These are phyloP conservation scores for Tetramitus jugosus DNA, from an alignment of 208 protist species.

Conservation along the genomic window DNA sequence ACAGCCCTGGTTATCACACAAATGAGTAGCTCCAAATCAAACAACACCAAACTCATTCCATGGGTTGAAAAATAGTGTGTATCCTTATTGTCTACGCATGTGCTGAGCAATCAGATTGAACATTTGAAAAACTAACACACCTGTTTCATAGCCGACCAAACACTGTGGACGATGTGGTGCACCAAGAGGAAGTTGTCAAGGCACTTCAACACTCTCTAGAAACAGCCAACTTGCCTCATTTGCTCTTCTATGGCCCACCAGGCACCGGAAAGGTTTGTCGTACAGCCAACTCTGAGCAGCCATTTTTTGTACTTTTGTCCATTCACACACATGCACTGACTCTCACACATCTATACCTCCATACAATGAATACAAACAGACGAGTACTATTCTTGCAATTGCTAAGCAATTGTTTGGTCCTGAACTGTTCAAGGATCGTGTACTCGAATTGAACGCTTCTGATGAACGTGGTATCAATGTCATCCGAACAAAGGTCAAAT, in stretches of 20 bases:
- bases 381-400: slow-evolving; percentile 93
- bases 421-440: slow-evolving; percentile 65
- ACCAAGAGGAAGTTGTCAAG: slow-evolving; percentile 87
- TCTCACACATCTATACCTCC: too few relatives aligned
- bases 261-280: neutral
- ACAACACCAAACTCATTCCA: too few relatives aligned
- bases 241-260: slow-evolving; percentile 91
- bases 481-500: slow-evolving; percentile 95
- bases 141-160: slow-evolving; percentile 72
- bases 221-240: slow-evolving; percentile 90
- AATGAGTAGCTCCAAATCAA: too few relatives aligned
- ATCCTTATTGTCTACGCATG: neutral
- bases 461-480: slow-evolving; percentile 98
- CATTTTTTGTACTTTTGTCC: neutral
- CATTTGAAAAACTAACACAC: too few relatives aligned
- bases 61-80: neutral
- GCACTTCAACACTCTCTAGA: slow-evolving; percentile 76
- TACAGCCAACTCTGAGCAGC: too few relatives aligned
- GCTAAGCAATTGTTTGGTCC: slow-evolving; percentile 92
- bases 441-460: slow-evolving; percentile 99
- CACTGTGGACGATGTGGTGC: slow-evolving; percentile 79
- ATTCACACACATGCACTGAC: too few relatives aligned
- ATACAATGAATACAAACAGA: slow-evolving; percentile 92
- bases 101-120: neutral
- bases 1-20: too few relatives aligned